phyloP scores from a whole-genome alignment of 2,329 filamentous ascomycete genomes.

The Neofusicoccum kwambonambiense region DNA sequence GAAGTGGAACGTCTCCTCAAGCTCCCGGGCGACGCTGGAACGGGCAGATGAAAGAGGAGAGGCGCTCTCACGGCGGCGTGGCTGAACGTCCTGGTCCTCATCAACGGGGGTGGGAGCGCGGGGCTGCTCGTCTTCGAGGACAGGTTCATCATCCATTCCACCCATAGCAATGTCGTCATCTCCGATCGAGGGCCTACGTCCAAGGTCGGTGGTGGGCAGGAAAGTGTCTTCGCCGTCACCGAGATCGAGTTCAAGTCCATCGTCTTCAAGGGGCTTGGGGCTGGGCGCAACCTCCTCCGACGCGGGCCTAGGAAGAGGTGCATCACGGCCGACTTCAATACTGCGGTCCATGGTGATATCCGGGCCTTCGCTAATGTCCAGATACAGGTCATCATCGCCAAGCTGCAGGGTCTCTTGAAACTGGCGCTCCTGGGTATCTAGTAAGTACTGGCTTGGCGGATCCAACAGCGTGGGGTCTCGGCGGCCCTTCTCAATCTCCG shows the following conservation, averaged over 20 bases:
- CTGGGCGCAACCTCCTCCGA: constrained; percentile 33
- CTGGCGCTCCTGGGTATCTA: constrained; percentile 25
- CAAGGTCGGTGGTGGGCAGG: constrained; percentile 19
- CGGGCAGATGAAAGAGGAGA: constrained; percentile 57
- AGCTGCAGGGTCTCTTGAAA: constrained; percentile 41
- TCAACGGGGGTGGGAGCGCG: constrained; percentile 2
- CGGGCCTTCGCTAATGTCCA: constrained; percentile 62
- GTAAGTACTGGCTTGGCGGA: constrained; percentile 21
- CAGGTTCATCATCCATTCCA: constrained; percentile 42
- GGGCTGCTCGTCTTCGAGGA: constrained; percentile 20
- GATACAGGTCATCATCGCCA: constrained; percentile 56
- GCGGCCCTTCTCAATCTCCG: constrained; percentile 50
- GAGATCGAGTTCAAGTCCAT: constrained; percentile 48
- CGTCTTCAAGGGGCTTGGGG: constrained; percentile 57
- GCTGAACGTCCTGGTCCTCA: background rate
- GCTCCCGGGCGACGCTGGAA: constrained; percentile 56
- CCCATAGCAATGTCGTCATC: constrained; percentile 44
- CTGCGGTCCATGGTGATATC: constrained; percentile 50
- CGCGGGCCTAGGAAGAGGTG: constrained; percentile 55
- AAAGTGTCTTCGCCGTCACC: constrained; percentile 30
- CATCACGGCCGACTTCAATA: constrained; percentile 89
- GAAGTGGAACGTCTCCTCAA: constrained; percentile 59
- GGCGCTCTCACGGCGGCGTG: constrained; percentile 44
- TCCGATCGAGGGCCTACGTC: constrained; percentile 16
- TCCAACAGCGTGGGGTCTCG: constrained; percentile 50